Evolutionary conservation across 805 yeast genomes (phyloP).

Genomic region (Metschnikowia gelsemii): DNA sequence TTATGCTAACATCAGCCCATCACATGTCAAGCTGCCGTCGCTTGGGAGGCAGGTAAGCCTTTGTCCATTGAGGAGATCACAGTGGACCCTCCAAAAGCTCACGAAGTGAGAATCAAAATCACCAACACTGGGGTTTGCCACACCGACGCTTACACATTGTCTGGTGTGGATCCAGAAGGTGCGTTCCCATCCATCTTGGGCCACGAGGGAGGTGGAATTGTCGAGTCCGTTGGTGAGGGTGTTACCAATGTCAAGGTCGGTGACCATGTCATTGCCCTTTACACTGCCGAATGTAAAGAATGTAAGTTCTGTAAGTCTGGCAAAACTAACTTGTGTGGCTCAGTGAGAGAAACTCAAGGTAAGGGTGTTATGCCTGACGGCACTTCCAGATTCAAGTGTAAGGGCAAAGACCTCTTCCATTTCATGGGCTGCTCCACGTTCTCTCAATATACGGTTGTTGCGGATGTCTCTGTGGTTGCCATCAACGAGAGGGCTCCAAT

Average conservation of each 20-base stretch:
- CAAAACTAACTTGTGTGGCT: constrained; percentile 93
- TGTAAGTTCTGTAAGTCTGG: constrained; percentile 95
- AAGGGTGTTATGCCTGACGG: constrained; percentile 99
- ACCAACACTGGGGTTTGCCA: constrained; percentile 94
- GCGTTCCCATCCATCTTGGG: constrained; percentile 91
- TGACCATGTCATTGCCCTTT: constrained; percentile 88
- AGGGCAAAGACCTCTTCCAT: constrained; percentile 82
- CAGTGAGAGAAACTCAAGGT: constrained; percentile 97
- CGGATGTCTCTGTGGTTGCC: constrained; percentile 94
- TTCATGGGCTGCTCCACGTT: constrained; percentile 99
- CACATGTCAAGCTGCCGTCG: constrained; percentile 93
- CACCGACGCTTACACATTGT: constrained; percentile 94
- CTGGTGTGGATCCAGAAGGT: constrained; percentile 96
- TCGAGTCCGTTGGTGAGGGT: constrained; percentile 92
- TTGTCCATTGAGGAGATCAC: constrained; percentile 81
- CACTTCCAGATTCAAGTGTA: constrained; percentile 81
- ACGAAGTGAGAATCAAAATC: constrained; percentile 92
- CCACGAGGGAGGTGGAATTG: constrained; percentile 98
- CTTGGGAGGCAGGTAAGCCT: constrained; percentile 92
- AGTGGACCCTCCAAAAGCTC: constrained; percentile 93
- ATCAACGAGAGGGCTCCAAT: constrained; percentile 80
- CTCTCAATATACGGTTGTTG: constrained; percentile 96
- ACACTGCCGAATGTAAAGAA: constrained; percentile 95
- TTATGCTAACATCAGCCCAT: constrained; percentile 45
- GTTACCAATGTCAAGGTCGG: constrained; percentile 89